Base-by-base conservation (phyloP, 371 early-diverging fungal genomes). In the Batrachochytrium dendrobatidis region DNA sequence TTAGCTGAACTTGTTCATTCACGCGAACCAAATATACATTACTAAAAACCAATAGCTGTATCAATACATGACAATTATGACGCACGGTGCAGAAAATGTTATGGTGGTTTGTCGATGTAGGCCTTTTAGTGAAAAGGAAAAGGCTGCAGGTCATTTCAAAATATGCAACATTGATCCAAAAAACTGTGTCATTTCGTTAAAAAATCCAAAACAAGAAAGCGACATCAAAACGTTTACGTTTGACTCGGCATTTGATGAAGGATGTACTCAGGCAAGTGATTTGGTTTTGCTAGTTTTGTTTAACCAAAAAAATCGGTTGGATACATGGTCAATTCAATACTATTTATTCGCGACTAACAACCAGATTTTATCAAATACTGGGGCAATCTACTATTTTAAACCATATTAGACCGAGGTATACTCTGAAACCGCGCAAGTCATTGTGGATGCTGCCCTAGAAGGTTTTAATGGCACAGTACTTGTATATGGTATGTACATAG, bases 391-490 rank as follows among this genome's bases (percentile, higher is more conserved):
- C n/a, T n/a, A n/a, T n/a, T n/a, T n/a, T n/a, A n/a, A n/a, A n/a
- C n/a, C 17, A 4, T 51, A 18, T 15, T 35, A 79, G 78, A 55
- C 63, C 18, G 73, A 75, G 34, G 82, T 82, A 12, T 82, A 82
- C 60, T 72, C 77, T 34, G 44, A 58, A 22, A 80, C 80, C 1
- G 83, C 81, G 31, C 44, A 72, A 28, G 55, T 51, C 17, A 80
- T 81, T 34, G 75, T 83, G 4, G 81, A 81, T 44, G 72, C 74
- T 15, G 79, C 72, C 0, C 61, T 83, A 15, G 65, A 67, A 15
- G 83, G 83, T 4, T 83, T 79, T 67, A 83, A 83, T 62, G 83
- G 81, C 33, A 81, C 81, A 18, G 73, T 83, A 1, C 80, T 83
- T 61, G 77, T 67, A 15, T 83, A 83, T 60, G 88, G 86, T 73